Conservation (phyloP, 2,329 filamentous ascomycete genomes). For the Moelleriella libera region DNA sequence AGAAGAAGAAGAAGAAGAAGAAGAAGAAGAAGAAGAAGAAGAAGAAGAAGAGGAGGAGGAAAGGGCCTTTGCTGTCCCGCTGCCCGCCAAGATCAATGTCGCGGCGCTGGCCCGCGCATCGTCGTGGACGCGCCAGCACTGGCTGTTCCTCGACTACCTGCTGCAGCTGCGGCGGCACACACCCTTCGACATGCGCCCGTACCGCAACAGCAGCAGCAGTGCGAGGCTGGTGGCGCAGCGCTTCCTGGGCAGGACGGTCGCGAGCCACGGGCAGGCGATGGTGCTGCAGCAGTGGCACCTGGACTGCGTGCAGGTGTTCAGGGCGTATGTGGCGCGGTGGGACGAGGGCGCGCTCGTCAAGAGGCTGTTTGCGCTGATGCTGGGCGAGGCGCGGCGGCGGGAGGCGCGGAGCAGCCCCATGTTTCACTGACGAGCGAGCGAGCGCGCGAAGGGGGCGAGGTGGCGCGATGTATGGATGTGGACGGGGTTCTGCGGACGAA, state of each 20-base stretch:
- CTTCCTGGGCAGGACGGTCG: constrained; percentile 34
- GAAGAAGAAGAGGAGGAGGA: neutral
- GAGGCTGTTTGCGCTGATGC: constrained; percentile 36
- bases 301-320: constrained; percentile 42
- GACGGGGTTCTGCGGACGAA: neutral
- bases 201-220: neutral
- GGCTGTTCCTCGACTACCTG: constrained; percentile 36
- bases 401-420: constrained; percentile 8
- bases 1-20: too few relatives aligned
- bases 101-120: constrained; percentile 21
- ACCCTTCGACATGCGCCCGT: constrained; percentile 18
- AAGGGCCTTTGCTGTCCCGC: too few relatives aligned
- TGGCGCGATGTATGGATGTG: too few relatives aligned
- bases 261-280: constrained; percentile 30
- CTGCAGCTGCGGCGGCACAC: constrained; percentile 32
- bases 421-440: constrained; percentile 14
- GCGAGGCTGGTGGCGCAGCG: constrained; percentile 9
- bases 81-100: neutral
- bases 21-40: neutral
- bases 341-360: constrained; percentile 33
- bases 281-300: constrained; percentile 41
- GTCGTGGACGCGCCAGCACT: constrained; percentile 36
- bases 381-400: constrained; percentile 28
- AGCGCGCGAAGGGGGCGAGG: too few relatives aligned
- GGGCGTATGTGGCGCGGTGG: constrained; percentile 32